Evolutionary conservation across 768 basidiomycete genomes (phyloP).

Genomic region (Russula vinacea): DNA sequence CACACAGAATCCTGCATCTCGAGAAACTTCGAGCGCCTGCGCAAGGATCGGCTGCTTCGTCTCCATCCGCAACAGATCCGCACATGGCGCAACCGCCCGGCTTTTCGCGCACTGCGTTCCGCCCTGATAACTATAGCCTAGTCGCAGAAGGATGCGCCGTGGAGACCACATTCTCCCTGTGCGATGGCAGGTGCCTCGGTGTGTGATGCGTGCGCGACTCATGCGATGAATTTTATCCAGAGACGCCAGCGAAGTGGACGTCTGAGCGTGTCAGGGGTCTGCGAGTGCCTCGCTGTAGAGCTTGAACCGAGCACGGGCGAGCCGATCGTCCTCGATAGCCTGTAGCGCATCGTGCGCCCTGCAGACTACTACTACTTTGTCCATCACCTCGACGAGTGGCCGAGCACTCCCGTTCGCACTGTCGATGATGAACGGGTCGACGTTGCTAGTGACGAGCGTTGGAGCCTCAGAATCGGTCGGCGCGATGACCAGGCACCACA

Average conservation of each 20-base stretch:
- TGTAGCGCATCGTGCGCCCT: slow-evolving; percentile 79
- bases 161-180: slow-evolving; percentile 72
- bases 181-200: slow-evolving; percentile 70
- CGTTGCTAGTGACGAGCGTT: slow-evolving; percentile 93
- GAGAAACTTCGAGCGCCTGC: slow-evolving; percentile 89
- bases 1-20: slow-evolving; percentile 86
- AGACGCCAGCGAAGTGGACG: slow-evolving; percentile 45
- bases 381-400: slow-evolving; percentile 78
- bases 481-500: slow-evolving; percentile 76
- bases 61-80: slow-evolving; percentile 94
- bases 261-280: slow-evolving; percentile 58
- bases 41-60: slow-evolving; percentile 90
- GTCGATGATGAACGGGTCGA: slow-evolving; percentile 95
- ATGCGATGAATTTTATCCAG: slow-evolving; percentile 60
- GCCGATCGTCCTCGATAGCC: slow-evolving; percentile 87
- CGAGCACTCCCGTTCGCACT: slow-evolving; percentile 69
- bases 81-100: slow-evolving; percentile 92
- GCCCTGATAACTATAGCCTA: slow-evolving; percentile 98
- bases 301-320: slow-evolving; percentile 67
- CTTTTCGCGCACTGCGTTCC: slow-evolving; percentile 93
- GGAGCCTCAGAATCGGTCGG: slow-evolving; percentile 98
- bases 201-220: slow-evolving; percentile 66
- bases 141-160: slow-evolving; percentile 79
- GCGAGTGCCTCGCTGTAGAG: slow-evolving; percentile 75
- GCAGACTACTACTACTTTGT: slow-evolving; percentile 76